A percentile compares a stretch with the other conserved stretches of the same genome.
These are phyloP conservation scores for Erythrobasidium yunnanense DNA, from an alignment of 768 basidiomycete species.

Conservation along the genomic window DNA sequence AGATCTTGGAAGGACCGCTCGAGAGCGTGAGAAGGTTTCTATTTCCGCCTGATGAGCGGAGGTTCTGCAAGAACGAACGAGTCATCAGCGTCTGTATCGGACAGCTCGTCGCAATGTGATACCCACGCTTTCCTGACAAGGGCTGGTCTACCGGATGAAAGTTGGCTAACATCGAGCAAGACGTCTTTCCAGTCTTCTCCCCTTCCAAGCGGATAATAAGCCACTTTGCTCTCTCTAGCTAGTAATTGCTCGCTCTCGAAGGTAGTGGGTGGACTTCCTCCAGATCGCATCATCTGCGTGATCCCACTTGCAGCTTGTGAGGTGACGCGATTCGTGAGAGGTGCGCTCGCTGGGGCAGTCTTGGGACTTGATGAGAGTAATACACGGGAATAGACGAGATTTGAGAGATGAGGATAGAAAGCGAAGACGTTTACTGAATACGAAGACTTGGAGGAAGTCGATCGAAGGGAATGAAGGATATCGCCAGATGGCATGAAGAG, in stretches of 20 bases:
- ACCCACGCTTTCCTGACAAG: too few species aligned
- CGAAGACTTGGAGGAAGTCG: background rate
- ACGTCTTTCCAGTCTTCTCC: background rate
- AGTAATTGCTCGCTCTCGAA: background rate
- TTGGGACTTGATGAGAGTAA: slow-evolving; percentile 3
- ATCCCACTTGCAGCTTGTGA: slow-evolving; percentile 3
- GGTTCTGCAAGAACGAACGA: background rate
- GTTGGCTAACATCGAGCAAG: background rate
- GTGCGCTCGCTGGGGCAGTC: slow-evolving; percentile 13
- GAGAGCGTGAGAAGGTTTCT: slow-evolving; percentile 56
- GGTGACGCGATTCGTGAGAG: slow-evolving; percentile 6
- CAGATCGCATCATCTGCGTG: slow-evolving; percentile 21
- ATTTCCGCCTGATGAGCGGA: slow-evolving; percentile 56
- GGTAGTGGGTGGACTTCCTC: background rate
- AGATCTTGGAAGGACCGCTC: slow-evolving; percentile 55
- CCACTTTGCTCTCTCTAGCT: slow-evolving; percentile 3
- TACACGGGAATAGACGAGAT: background rate
- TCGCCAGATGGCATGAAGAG: background rate
- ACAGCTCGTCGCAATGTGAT: background rate
- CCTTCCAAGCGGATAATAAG: background rate
- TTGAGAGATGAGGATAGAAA: slow-evolving; percentile 25
- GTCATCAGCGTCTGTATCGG: background rate
- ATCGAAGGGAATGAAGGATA: background rate
- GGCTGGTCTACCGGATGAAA: background rate
- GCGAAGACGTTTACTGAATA: background rate